Evolutionary conservation across 495 filamentous ascomycete genomes (phyloP).

Genomic region (Corynascus novoguineensis): DNA sequence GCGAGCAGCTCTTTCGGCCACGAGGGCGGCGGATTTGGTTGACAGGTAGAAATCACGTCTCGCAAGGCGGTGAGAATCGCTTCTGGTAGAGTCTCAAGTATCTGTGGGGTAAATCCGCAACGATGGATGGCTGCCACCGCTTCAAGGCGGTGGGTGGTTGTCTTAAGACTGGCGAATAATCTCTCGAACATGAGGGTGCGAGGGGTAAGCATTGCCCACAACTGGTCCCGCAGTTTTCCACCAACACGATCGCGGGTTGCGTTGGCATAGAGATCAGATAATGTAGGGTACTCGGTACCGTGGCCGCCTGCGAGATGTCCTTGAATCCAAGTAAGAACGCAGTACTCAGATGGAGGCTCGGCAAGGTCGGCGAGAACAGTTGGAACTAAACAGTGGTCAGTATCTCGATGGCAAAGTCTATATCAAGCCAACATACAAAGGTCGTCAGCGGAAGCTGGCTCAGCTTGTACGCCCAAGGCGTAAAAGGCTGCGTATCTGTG

Average conservation of each 20-base stretch:
- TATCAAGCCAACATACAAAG: conserved; percentile 19
- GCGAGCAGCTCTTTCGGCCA: conserved; percentile 67
- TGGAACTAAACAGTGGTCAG: conserved; percentile 15
- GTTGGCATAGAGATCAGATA: conserved; percentile 47
- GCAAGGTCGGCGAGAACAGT: conserved; percentile 23
- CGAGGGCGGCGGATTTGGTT: conserved; percentile 68
- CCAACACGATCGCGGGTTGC: conserved; percentile 5
- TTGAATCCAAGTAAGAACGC: conserved; percentile 61
- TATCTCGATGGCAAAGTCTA: not conserved
- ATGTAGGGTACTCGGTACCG: conserved; percentile 50
- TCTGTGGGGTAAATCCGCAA: conserved; percentile 49
- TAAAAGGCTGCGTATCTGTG: conserved; percentile 65
- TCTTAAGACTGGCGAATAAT: conserved; percentile 43
- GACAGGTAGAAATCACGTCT: conserved; percentile 77
- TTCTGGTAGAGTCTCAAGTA: conserved; percentile 80
- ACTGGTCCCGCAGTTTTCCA: conserved; percentile 9
- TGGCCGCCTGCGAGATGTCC: conserved; percentile 50
- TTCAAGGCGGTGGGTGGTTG: conserved; percentile 37
- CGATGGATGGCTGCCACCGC: conserved; percentile 58
- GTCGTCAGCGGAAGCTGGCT: conserved; percentile 16
- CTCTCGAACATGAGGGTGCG: conserved; percentile 60
- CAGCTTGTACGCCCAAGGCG: conserved; percentile 59
- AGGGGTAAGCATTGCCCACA: conserved; percentile 41
- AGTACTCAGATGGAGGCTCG: conserved; percentile 62
- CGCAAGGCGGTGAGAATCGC: conserved; percentile 70